A percentile compares a stretch with the other conserved stretches of the same genome.
These are phyloP conservation scores for Pochonia chlamydosporia DNA, from an alignment of 2,329 filamentous ascomycete species.

Conservation along the genomic window DNA sequence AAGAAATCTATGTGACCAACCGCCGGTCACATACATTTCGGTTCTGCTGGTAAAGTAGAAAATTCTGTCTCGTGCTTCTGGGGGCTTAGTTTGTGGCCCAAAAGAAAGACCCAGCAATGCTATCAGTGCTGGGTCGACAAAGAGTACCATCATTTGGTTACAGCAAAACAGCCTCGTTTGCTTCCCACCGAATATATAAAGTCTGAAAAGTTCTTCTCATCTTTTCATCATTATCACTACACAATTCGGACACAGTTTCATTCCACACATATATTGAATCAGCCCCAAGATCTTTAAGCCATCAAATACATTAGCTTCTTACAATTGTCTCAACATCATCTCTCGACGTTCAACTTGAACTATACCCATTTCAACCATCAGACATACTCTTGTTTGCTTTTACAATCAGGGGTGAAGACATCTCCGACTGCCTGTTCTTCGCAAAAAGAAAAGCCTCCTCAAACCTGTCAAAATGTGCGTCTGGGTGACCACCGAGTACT, in stretches of 20 bases:
- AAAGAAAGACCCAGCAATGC: neutral
- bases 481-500: constrained; percentile 26
- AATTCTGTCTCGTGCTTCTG: constrained; percentile 7
- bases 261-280: neutral
- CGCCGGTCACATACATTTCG: constrained; percentile 11
- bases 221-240: neutral
- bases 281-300: neutral
- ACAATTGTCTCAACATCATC: neutral
- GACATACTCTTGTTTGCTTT: too few relatives aligned
- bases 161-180: neutral
- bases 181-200: neutral
- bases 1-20: constrained; percentile 10
- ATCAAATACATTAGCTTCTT: neutral
- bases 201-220: neutral
- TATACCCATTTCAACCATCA: neutral
- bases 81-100: constrained; percentile 7
- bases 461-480: constrained; percentile 24
- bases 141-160: constrained; percentile 4
- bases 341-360: neutral
- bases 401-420: too few relatives aligned
- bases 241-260: neutral
- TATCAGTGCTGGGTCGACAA: constrained; percentile 3
- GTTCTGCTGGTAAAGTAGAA: constrained; percentile 8
- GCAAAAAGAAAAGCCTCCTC: too few relatives aligned
- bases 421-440: too few relatives aligned